These are phyloP conservation scores for Paecilomyces fulvus DNA, from an alignment of 2,329 filamentous ascomycete genomes.

Conservation along the genomic window DNA sequence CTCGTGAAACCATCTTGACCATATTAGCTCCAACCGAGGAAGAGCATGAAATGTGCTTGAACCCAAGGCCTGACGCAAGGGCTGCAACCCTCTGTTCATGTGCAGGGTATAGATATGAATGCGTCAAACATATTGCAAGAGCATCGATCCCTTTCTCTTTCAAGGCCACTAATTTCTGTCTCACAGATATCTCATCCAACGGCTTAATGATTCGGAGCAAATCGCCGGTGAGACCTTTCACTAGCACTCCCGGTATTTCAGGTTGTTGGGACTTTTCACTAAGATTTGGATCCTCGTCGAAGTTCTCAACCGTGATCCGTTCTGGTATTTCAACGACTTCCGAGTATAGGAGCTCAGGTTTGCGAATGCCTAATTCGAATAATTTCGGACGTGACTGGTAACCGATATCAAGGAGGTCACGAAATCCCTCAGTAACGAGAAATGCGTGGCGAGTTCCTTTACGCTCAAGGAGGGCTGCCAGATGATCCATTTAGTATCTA, in stretches of 20 bases:
- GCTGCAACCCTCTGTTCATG: conserved; percentile 37
- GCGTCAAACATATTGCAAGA: no score
- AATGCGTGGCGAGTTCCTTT: conserved; percentile 85
- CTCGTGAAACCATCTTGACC: conserved; percentile 61
- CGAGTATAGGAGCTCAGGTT: conserved; percentile 80
- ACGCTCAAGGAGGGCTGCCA: conserved; percentile 61
- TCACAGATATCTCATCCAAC: conserved; percentile 20
- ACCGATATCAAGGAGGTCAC: conserved; percentile 75
- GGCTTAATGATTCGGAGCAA: not conserved
- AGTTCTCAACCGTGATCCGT: conserved; percentile 70
- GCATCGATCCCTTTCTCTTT: no score
- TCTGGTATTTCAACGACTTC: conserved; percentile 84
- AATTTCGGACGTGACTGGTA: conserved; percentile 86
- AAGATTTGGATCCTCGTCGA: conserved; percentile 52
- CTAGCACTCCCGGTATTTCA: not conserved
- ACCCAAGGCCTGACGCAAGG: conserved; percentile 71
- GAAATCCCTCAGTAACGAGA: conserved; percentile 65
- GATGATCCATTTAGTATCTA: no score
- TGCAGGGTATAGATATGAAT: no score
- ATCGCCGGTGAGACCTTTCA: not conserved
- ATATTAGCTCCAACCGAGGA: conserved; percentile 84
- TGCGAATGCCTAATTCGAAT: conserved; percentile 79
- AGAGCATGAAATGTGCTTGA: conserved; percentile 71
- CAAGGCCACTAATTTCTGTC: conserved; percentile 39
- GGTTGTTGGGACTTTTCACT: no score